Evolutionary conservation across 2,329 filamentous ascomycete species (phyloP).

Genomic region (Teratosphaeria destructans): DNA sequence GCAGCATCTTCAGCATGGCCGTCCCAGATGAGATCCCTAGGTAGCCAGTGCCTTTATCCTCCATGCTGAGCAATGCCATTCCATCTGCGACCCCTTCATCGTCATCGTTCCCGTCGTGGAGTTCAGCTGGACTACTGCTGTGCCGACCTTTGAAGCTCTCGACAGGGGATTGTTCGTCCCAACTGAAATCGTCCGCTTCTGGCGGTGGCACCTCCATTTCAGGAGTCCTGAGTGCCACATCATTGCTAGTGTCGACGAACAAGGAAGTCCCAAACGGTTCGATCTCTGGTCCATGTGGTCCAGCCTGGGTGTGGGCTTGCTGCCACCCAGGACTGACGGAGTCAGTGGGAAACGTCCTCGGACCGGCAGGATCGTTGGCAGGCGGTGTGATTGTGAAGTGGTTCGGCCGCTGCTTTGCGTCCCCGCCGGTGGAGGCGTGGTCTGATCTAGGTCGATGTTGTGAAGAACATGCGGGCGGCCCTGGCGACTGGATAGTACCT

Average conservation of each 20-base stretch:
- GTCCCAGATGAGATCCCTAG: conserved; percentile 38
- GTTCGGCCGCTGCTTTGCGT: background rate
- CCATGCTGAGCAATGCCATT: conserved; percentile 26
- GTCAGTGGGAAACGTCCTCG: background rate
- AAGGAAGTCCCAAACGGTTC: background rate
- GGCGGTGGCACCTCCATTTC: conserved; percentile 16
- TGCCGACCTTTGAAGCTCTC: background rate
- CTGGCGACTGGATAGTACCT: background rate
- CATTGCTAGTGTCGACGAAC: background rate
- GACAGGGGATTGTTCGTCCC: conserved; percentile 16
- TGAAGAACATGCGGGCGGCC: background rate
- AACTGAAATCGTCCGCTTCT: conserved; percentile 18
- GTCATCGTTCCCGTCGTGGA: conserved; percentile 3
- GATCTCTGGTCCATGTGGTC: background rate
- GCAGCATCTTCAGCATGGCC: conserved; percentile 30
- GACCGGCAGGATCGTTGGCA: background rate
- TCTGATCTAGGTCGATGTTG: background rate
- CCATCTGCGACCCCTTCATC: conserved; percentile 15
- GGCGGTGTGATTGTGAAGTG: background rate
- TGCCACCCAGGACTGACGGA: conserved; percentile 3
- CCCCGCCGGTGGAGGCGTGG: background rate
- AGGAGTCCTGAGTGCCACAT: background rate
- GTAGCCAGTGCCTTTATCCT: conserved; percentile 33
- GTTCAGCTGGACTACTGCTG: background rate
- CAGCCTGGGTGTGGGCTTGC: background rate